Base-by-base conservation (phyloP, 768 basidiomycete species). In the Lactarius indigo region DNA sequence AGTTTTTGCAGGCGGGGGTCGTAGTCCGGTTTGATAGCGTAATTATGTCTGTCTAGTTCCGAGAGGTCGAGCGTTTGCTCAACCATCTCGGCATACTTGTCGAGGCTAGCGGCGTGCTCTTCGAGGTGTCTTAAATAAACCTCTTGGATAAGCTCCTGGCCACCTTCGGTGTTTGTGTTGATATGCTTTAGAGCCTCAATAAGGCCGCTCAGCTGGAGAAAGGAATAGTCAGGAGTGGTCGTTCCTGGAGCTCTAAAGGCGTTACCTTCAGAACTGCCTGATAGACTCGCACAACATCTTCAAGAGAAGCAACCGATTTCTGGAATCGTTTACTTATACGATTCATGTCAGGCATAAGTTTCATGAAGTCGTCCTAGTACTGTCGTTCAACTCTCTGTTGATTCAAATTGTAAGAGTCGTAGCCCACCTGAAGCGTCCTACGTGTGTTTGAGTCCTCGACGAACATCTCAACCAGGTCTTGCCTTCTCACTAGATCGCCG, bases 251-350 rank as follows among this genome's bases (percentile, higher is more conserved):
- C 62, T 35, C 23, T 63, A 33, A 39, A 39, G 31, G 23, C 26
- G 9, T 64, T 63, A 94, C 94, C 80, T 92, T 92, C 30, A 91
- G 76, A 1, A 95, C 87, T 1, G 96, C 94, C 75, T 99, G 96
- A 74, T 98, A 98, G 0, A 96, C 90, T 2, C 96, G 87, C 12
- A 98, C 94, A 8, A 98, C 94, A 72, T 99, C 96, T 72, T 98
- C 95, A 6, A 99, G 83, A 0, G 87, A 87, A 0, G 95, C 95
- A 5, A 86, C 82, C 0, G 86, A 83, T 69, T 90, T 91, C 75
- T 93, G 90, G 78, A 99, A 96, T 20, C 91, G 86, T 75, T 98
- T 98, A 73, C 89, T 88, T 26, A 99, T 83, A 2, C 97, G 86
- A 70, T 90, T 90, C 75, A 99, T 85, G 74, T 99, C 97, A 0